These are phyloP conservation scores for Chiua sp. DNA, from an alignment of 1,284 basidiomycete genomes.

Conservation along the genomic window DNA sequence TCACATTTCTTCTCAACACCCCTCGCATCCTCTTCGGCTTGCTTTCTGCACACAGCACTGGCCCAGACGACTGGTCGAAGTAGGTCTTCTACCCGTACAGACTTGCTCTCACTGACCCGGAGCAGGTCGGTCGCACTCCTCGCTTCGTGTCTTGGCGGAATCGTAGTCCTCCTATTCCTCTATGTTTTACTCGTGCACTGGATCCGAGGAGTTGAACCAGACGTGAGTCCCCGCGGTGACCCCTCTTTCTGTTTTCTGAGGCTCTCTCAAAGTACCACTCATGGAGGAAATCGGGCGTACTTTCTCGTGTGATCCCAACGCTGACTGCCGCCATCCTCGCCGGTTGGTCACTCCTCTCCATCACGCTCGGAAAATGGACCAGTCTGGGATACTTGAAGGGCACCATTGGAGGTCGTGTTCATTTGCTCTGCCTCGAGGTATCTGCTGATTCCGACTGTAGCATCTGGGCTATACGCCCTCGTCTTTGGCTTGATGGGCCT, in stretches of 20 bases:
- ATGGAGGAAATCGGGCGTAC: conserved; percentile 64
- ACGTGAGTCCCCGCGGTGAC: conserved; percentile 53
- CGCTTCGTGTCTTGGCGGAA: conserved; percentile 55
- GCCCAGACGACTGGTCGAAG: conserved; percentile 54
- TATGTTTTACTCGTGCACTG: conserved; percentile 71
- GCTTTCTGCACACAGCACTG: conserved; percentile 33
- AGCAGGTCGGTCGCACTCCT: conserved; percentile 55
- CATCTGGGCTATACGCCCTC: conserved; percentile 69
- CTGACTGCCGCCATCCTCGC: conserved; percentile 70
- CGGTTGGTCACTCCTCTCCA: conserved; percentile 68
- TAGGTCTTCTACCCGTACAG: conserved; percentile 36
- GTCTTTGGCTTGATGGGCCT: conserved; percentile 73
- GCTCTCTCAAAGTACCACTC: conserved; percentile 56
- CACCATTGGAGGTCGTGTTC: conserved; percentile 60
- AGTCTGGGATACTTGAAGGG: conserved; percentile 66
- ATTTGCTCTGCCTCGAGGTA: neutral
- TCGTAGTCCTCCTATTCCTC: conserved; percentile 71
- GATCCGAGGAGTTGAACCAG: conserved; percentile 65
- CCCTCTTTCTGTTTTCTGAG: conserved; percentile 1
- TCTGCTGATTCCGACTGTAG: conserved; percentile 38
- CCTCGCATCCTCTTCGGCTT: conserved; percentile 54
- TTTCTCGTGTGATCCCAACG: conserved; percentile 65
- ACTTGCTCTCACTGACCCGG: conserved; percentile 6
- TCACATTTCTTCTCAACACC: conserved; percentile 67
- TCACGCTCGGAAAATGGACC: conserved; percentile 69